Base-by-base conservation (phyloP, 305 asterid species). In the Salvia sclarea region DNA sequence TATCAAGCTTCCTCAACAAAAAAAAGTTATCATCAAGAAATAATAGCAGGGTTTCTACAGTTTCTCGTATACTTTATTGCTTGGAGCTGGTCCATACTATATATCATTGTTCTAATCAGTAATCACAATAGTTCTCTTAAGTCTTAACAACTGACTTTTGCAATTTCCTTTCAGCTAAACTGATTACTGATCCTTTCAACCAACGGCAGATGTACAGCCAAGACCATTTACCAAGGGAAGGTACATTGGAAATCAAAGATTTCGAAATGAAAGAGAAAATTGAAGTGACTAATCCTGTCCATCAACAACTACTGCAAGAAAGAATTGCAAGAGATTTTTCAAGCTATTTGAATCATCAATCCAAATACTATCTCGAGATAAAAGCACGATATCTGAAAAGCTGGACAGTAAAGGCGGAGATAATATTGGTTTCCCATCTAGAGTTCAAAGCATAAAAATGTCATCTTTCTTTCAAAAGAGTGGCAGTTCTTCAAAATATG, bases 281-380 rank as follows among this genome's bases (percentile, higher is more conserved):
- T 21, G 14, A 64, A 33, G 67, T 54, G 16, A 21, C 52, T 56
- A 37, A 47, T 58, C 68, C 47, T 37, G 38, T 64, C 14, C 49
- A 53, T 44, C 41, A 66, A 49, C 22, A 66, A 28, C 50, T 6
- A 55, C 37, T 35, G 50, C 25, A 22, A 4, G 21, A 20, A 33
- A 22, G 16, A 52, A 49, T 18, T 44, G 43, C 56, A 0, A 44
- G 56, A 9, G 40, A 61, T 52, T 47, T 33, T 38, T 31, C 37
- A 14, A 16, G 41, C 20, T 30, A 65, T 54, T 54, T 38, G 2
- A 24, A 45, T 33, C 25, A 56, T 48, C 40, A 49, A 43, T 24
- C 52, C 20, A 22, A 18, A 70, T 52, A 59, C 41, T 22, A 52
- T 69, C 66, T 35, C 10, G 20, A 33, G 68, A 68, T 67, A 14